These are phyloP conservation scores for Oldenlandia corymbosa DNA, from an alignment of 257 asterid species.

Conservation along the genomic window DNA sequence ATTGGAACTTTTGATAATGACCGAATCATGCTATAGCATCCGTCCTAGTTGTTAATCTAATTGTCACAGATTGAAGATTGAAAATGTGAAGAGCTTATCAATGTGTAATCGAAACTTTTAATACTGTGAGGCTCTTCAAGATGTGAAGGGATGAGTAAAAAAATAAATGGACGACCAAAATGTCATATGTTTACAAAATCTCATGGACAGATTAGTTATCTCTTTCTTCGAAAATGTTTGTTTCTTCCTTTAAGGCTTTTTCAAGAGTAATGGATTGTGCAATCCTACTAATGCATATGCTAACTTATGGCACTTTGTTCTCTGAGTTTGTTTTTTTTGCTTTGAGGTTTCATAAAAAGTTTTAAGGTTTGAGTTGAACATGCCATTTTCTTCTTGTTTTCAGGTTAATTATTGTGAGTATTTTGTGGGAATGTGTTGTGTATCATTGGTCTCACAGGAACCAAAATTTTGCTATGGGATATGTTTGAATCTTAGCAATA, in stretches of 20 bases:
- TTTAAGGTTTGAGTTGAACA: background rate
- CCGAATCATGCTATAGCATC: background rate
- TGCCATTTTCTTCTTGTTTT: background rate
- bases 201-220: background rate
- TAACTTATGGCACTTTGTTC: background rate
- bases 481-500: slow-evolving; percentile 4
- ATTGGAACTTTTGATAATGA: background rate
- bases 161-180: background rate
- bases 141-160: background rate
- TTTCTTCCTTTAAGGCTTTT: background rate
- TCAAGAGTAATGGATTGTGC: background rate
- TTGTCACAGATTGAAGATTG: background rate
- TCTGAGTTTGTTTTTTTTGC: background rate
- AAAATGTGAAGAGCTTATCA: background rate
- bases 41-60: background rate
- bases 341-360: background rate
- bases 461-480: background rate
- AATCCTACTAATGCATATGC: background rate
- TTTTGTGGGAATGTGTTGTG: background rate
- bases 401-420: background rate
- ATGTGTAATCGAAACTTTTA: too few relatives aligned
- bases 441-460: background rate
- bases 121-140: background rate
- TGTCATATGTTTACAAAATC: too few relatives aligned
- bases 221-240: background rate